Base-by-base conservation (phyloP, 805 yeast genomes). In the Geotrichum ghanense region DNA sequence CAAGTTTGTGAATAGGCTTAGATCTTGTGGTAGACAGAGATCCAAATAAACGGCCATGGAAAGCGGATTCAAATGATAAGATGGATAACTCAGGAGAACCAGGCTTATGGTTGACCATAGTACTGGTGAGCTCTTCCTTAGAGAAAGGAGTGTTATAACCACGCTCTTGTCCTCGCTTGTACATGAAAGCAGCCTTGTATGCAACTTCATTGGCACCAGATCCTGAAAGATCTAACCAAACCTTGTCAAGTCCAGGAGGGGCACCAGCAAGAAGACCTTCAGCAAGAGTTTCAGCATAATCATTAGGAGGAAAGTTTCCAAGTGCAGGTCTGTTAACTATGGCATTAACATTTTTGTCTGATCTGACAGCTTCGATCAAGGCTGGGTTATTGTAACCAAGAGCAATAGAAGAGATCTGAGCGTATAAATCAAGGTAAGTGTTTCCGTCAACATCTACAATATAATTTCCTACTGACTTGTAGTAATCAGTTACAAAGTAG, bases 41-140 rank as follows among this genome's bases (percentile, higher is more conserved):
- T 21, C 95, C 97, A 69, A 89, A 87, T 53, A 88, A 69, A 68
- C 97, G 79, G 53, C 97, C 97, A 64, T 89, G 97, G 83, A 89
- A 90, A 24, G 92, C 92, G 54, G 78, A 74, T 65, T 80, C 79
- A 69, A 89, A 89, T 3, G 96, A 87, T 54, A 90, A 61, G 51
- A 89, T 83, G 44, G 95, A 87, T 56, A 84, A 67, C 31, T 83
- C 83, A 27, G 96, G 95, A 43, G 95, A 75, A 48, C 96, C 96
- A 45, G 97, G 97, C 22, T 85, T 75, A 56, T 73, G 69, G 65
- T 87, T 87, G 53, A 74, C 68, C 97, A 89, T 89, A 49, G 81
- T 81, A 2, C 89, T 68, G 17, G 56, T 64, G 62, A 76, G 74
- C 67, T 89, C 97, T 9, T 63, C 60, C 4, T 89, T 63, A 66